phyloP scores from a whole-genome alignment of 2,329 filamentous ascomycete genomes.

The Aspergillus luchuensis region DNA sequence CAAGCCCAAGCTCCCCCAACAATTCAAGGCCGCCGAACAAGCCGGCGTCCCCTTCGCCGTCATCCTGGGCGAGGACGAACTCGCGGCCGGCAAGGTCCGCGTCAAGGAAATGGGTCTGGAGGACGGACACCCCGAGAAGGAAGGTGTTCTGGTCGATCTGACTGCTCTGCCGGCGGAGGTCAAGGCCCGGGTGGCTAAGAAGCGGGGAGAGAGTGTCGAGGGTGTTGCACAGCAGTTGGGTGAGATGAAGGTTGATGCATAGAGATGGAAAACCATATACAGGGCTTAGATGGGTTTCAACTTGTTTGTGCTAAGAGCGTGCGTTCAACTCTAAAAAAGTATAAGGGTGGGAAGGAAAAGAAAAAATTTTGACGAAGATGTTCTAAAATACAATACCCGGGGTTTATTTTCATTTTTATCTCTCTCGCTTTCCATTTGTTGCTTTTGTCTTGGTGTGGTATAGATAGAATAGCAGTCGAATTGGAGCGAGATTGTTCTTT shows the following conservation, averaged over 20 bases:
- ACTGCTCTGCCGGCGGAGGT: slow-evolving; percentile 29
- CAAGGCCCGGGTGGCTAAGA: slow-evolving; percentile 26
- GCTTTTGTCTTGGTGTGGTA: too few species aligned
- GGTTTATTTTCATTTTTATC: neutral
- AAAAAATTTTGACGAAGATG: slow-evolving; percentile 2
- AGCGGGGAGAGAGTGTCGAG: slow-evolving; percentile 14
- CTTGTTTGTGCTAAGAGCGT: too few species aligned
- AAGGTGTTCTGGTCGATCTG: slow-evolving; percentile 74
- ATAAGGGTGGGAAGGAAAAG: neutral
- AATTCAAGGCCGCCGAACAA: slow-evolving; percentile 87
- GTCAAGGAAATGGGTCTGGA: slow-evolving; percentile 82
- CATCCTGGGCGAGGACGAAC: slow-evolving; percentile 88
- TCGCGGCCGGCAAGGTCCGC: slow-evolving; percentile 78
- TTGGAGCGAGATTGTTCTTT: neutral
- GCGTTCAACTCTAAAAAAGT: neutral
- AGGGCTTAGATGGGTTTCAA: neutral
- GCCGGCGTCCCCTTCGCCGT: slow-evolving; percentile 81
- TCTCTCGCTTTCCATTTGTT: neutral
- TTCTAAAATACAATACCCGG: slow-evolving; percentile 13
- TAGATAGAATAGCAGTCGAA: slow-evolving; percentile 18
- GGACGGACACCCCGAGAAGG: slow-evolving; percentile 86
- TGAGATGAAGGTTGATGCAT: slow-evolving; percentile 24
- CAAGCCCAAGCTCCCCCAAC: slow-evolving; percentile 82
- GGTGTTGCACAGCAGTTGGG: slow-evolving; percentile 28
- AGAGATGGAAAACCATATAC: neutral